phyloP scores from a whole-genome alignment of 768 basidiomycete genomes.

The Hebeloma cylindrosporum region DNA sequence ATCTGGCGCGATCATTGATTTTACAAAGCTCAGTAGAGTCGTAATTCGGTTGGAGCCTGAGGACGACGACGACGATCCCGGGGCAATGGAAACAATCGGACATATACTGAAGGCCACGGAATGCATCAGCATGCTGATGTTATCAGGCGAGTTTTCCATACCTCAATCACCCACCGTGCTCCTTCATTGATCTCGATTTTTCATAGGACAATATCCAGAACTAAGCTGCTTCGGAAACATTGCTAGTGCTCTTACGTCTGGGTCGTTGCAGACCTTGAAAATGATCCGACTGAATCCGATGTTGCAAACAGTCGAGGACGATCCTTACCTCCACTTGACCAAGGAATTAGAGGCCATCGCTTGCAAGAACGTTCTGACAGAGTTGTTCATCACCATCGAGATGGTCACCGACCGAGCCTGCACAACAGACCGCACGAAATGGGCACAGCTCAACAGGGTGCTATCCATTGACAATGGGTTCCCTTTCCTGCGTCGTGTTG shows the following conservation, averaged over 20 bases:
- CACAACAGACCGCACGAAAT: neutral
- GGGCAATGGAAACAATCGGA: too few species aligned
- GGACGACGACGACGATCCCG: too few species aligned
- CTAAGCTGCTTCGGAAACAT: conserved; percentile 1
- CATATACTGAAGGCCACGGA: too few species aligned
- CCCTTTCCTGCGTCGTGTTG: conserved; percentile 6
- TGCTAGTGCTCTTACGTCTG: neutral
- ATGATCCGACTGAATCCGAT: neutral
- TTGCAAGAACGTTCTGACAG: neutral
- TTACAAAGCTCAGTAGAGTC: too few species aligned
- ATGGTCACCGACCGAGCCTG: conserved; percentile 1
- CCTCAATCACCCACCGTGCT: too few species aligned
- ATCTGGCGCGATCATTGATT: too few species aligned
- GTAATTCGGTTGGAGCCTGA: too few species aligned
- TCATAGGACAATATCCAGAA: neutral
- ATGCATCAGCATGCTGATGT: neutral
- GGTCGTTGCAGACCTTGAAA: conserved; percentile 1
- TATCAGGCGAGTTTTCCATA: neutral
- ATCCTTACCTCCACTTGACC: conserved; percentile 4
- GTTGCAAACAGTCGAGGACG: neutral
- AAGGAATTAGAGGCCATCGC: conserved; percentile 2
- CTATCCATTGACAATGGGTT: conserved; percentile 1
- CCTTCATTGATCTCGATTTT: too few species aligned
- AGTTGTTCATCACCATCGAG: neutral
- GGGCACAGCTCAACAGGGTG: conserved; percentile 5